A percentile compares a stretch with the other conserved stretches of the same genome.
These are phyloP conservation scores for Scedosporium dehoogii DNA, from an alignment of 2,329 filamentous ascomycete species.

Conservation along the genomic window DNA sequence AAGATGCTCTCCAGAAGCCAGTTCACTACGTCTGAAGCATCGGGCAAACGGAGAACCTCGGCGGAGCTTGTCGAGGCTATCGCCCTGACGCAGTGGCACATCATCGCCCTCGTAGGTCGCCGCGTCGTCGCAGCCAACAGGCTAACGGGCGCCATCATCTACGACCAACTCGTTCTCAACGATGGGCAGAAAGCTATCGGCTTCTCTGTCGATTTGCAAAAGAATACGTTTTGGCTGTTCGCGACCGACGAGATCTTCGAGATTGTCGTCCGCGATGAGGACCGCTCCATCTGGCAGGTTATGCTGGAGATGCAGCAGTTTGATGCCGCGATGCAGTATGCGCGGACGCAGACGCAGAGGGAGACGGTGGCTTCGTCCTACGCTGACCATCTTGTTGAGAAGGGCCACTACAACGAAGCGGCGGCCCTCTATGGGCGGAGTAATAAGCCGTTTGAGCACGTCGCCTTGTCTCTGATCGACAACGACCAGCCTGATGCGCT, in stretches of 20 bases:
- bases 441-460: conserved; percentile 94
- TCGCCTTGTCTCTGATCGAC: conserved; percentile 84
- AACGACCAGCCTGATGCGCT: conserved; percentile 82
- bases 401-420: conserved; percentile 75
- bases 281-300: conserved; percentile 88
- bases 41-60: conserved; percentile 53
- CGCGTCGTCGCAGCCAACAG: conserved; percentile 79
- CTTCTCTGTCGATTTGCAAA: conserved; percentile 79
- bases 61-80: conserved; percentile 71
- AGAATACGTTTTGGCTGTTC: conserved; percentile 97
- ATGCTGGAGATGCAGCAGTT: conserved; percentile 83
- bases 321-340: conserved; percentile 77
- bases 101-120: conserved; percentile 72
- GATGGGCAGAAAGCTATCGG: conserved; percentile 71
- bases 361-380: conserved; percentile 88
- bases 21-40: conserved; percentile 57
- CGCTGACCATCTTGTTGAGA: conserved; percentile 76
- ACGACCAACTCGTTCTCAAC: conserved; percentile 79
- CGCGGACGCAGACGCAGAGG: conserved; percentile 68
- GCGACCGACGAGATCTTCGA: conserved; percentile 88
- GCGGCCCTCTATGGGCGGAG: conserved; percentile 88
- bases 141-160: conserved; percentile 74
- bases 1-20: conserved; percentile 68
- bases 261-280: conserved; percentile 82
- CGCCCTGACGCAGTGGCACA: conserved; percentile 87